These are phyloP conservation scores for Trifolium subterraneum DNA, from an alignment of 306 rosid genomes.

Conservation along the genomic window DNA sequence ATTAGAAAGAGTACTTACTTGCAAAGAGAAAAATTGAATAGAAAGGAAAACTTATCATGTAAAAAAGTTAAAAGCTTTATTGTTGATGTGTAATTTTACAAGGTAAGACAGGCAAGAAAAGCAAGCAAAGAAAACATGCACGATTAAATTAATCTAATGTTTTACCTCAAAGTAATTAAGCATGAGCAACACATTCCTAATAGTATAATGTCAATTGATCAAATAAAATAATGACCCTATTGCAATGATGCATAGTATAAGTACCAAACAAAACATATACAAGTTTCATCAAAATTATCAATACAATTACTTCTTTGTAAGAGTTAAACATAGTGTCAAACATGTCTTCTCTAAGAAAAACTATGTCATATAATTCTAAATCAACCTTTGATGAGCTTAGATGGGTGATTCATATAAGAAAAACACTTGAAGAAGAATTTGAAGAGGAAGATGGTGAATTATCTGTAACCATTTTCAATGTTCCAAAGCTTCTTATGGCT, in stretches of 20 bases:
- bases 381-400: constrained; percentile 57
- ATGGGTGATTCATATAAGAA: constrained; percentile 72
- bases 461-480: constrained; percentile 70
- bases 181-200: constrained; percentile 36
- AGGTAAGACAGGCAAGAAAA: not conserved
- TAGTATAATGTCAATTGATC: constrained; percentile 18
- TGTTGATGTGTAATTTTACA: constrained; percentile 12
- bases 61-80: not conserved
- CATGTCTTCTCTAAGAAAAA: constrained; percentile 48
- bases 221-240: not conserved
- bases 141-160: not conserved
- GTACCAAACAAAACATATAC: not conserved
- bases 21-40: no score
- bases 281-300: constrained; percentile 21
- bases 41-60: not conserved
- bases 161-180: not conserved
- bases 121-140: not conserved
- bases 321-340: not conserved
- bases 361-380: constrained; percentile 42
- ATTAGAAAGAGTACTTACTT: not conserved
- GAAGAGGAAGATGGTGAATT: constrained; percentile 57
- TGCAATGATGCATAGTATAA: constrained; percentile 2
- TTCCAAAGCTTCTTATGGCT: constrained; percentile 54
- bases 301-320: not conserved
- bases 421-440: constrained; percentile 62